Percentiles rank a stretch among this genome's conserved stretches.
phyloP scores from a whole-genome alignment of 2,329 filamentous ascomycete species.

The Verticillium zaregamsianum region DNA sequence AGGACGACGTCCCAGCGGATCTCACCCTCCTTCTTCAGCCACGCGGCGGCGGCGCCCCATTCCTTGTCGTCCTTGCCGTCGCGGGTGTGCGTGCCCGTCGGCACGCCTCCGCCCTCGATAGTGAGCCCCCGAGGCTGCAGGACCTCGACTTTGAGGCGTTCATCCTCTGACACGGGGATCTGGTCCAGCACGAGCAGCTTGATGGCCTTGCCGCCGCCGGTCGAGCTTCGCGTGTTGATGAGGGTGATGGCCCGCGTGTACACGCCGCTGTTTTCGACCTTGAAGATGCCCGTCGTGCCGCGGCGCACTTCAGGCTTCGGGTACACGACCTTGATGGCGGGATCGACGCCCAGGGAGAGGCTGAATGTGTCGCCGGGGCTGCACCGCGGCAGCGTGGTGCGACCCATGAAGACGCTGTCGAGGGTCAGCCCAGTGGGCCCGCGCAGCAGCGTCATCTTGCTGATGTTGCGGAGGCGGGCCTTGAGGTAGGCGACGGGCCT shows the following conservation, averaged over 20 bases:
- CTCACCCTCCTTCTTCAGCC: constrained; percentile 53
- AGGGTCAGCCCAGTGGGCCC: constrained; percentile 55
- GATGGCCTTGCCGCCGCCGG: constrained; percentile 29
- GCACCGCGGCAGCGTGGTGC: constrained; percentile 50
- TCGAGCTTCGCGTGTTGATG: constrained; percentile 41
- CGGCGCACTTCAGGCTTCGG: constrained; percentile 50
- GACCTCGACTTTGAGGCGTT: constrained; percentile 49
- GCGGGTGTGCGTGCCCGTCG: constrained; percentile 26
- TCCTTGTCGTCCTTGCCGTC: constrained; percentile 27
- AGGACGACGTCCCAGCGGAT: constrained; percentile 55
- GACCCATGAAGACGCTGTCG: constrained; percentile 60
- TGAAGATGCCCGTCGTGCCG: constrained; percentile 46
- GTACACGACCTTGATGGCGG: constrained; percentile 51
- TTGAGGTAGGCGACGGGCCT: constrained; percentile 56
- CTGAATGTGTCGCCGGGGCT: constrained; percentile 49
- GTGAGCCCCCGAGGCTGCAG: constrained; percentile 42
- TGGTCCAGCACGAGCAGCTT: constrained; percentile 54
- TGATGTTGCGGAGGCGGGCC: constrained; percentile 51
- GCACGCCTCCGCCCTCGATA: constrained; percentile 30
- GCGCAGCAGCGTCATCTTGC: constrained; percentile 50
- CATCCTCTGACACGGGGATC: constrained; percentile 58
- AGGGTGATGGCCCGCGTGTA: constrained; percentile 46
- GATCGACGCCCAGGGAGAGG: constrained; percentile 56
- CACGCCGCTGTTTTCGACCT: constrained; percentile 46
- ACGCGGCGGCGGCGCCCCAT: constrained; percentile 52